A percentile compares a stretch with the other conserved stretches of the same genome.
Conservation (phyloP, 116 monocot species). For the Zostera marina region DNA sequence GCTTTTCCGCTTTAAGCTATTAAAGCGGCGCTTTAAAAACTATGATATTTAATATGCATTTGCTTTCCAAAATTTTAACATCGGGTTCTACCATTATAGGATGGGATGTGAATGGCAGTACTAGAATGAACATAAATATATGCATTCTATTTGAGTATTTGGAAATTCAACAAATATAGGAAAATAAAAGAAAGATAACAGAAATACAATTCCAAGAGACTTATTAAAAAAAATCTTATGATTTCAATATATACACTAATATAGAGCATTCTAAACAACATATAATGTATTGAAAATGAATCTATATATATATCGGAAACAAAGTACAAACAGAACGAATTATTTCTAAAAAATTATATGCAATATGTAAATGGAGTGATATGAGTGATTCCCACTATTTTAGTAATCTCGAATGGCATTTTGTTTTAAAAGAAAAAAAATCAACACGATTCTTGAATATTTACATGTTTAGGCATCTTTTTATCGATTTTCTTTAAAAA, state of each 20-base stretch:
- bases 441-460: no score
- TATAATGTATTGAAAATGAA: neutral
- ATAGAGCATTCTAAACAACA: neutral
- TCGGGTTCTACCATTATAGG: neutral
- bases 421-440: no score
- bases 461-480: no score
- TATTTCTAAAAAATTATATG: no score
- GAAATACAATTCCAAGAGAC: neutral
- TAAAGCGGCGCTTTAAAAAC: no score
- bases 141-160: neutral
- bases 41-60: no score
- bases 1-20: no score
- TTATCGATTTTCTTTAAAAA: no score
- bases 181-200: neutral
- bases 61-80: neutral
- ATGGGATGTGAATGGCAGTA: no score
- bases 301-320: neutral
- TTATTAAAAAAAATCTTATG: neutral
- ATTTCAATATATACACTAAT: neutral
- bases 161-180: neutral
- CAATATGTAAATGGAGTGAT: no score
- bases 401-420: no score
- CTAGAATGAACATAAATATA: neutral
- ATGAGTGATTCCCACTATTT: no score
- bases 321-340: neutral